phyloP scores from a whole-genome alignment of 192 early-diverging fungal species.

The Umbelopsis isabellina region DNA sequence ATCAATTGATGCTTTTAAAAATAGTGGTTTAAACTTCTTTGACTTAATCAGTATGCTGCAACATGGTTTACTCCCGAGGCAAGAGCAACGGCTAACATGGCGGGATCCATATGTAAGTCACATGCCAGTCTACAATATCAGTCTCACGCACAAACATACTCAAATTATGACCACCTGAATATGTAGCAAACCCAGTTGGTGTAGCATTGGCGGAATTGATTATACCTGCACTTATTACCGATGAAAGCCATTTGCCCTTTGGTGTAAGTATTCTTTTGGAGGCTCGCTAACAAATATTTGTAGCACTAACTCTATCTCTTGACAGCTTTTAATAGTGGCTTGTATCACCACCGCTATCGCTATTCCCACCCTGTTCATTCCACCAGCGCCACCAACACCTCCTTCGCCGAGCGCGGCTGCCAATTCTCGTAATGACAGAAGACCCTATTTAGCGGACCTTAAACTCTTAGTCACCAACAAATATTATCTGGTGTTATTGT shows the following conservation, averaged over 20 bases:
- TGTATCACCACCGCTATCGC: slow-evolving; percentile 43
- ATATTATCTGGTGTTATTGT: slow-evolving; percentile 51
- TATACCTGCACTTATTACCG: slow-evolving; percentile 48
- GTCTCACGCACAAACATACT: background rate
- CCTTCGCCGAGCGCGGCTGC: slow-evolving; percentile 51
- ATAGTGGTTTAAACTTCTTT: background rate
- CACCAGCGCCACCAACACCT: slow-evolving; percentile 49
- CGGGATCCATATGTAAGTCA: slow-evolving; percentile 43
- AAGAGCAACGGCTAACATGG: slow-evolving; percentile 54
- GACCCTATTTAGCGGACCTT: slow-evolving; percentile 43
- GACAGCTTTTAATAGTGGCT: slow-evolving; percentile 44
- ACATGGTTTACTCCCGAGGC: slow-evolving; percentile 56
- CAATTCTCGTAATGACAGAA: slow-evolving; percentile 27
- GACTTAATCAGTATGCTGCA: slow-evolving; percentile 48
- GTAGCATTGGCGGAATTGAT: slow-evolving; percentile 55
- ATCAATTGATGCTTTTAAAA: background rate
- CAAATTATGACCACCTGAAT: background rate
- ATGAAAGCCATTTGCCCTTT: slow-evolving; percentile 29
- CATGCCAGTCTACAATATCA: background rate
- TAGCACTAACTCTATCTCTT: background rate
- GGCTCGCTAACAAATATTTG: background rate
- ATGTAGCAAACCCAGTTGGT: slow-evolving; percentile 48
- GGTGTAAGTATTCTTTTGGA: slow-evolving; percentile 36
- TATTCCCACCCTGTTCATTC: slow-evolving; percentile 50
- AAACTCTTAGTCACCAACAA: slow-evolving; percentile 44